A percentile compares a stretch with the other conserved stretches of the same genome.
phyloP scores from a whole-genome alignment of 1,284 basidiomycete species.

The Peniophora sp. region DNA sequence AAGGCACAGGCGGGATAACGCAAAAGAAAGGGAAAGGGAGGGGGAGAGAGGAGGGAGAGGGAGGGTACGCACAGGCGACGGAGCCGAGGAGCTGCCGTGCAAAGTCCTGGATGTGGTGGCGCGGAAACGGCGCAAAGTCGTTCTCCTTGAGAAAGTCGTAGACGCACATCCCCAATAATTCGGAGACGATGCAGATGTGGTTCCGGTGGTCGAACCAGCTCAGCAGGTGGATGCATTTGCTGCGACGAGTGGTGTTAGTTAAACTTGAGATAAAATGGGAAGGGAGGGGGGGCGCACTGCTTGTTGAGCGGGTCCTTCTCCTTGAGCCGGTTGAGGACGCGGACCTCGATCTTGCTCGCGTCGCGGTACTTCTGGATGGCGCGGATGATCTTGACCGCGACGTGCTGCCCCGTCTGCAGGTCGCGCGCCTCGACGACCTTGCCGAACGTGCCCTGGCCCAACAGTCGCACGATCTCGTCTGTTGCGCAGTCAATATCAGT shows the following conservation, averaged over 20 bases:
- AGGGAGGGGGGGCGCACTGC: slow-evolving; percentile 53
- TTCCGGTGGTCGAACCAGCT: slow-evolving; percentile 96
- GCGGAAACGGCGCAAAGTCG: slow-evolving; percentile 92
- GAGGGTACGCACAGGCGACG: slow-evolving; percentile 75
- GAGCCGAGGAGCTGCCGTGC: slow-evolving; percentile 88
- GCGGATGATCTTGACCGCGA: slow-evolving; percentile 98
- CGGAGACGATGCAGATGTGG: slow-evolving; percentile 97
- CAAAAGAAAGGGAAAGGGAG: no score
- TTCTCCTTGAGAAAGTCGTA: slow-evolving; percentile 99
- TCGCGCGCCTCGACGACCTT: slow-evolving; percentile 97
- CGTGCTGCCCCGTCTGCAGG: slow-evolving; percentile 66
- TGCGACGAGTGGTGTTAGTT: slow-evolving; percentile 24
- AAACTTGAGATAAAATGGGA: slow-evolving; percentile 8
- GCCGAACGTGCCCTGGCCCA: slow-evolving; percentile 98
- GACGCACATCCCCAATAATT: slow-evolving; percentile 94
- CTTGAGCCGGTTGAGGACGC: slow-evolving; percentile 88
- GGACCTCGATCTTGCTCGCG: slow-evolving; percentile 97
- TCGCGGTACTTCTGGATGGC: slow-evolving; percentile 97
- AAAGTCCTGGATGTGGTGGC: slow-evolving; percentile 93
- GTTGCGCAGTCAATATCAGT: slow-evolving; percentile 6
- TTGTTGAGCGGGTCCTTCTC: slow-evolving; percentile 85
- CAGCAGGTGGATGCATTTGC: slow-evolving; percentile 96
- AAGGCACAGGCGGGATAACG: not conserved
- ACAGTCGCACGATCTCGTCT: slow-evolving; percentile 86
- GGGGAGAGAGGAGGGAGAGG: slow-evolving; percentile 1